Evolutionary conservation across 2,329 filamentous ascomycete species (phyloP), one percentile per base, ranked within the genome.

Genomic region (Penicillium sclerotiorum): DNA sequence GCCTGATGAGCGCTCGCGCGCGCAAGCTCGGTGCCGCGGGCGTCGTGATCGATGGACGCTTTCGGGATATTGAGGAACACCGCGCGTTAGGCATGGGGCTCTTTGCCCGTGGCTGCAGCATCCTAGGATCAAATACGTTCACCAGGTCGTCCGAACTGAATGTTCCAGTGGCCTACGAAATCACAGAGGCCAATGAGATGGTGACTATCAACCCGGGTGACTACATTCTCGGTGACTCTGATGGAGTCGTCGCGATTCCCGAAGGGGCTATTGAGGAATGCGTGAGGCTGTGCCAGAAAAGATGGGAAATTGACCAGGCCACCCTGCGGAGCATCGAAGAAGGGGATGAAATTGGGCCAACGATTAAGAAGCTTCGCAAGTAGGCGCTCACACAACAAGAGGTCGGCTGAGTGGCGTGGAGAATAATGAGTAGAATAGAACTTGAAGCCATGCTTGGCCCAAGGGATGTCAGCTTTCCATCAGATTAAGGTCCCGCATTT

Each of bases 21-120:
- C 61, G 69, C 50, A 55, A 60, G 15, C 52, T 66, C 1, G 70
- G 69, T 5, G 70, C 70, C 3, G 62, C 61, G 4, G 72, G 71
- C 13, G 67, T 71, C 4, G 62, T 74, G 5, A 63, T 74, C 39
- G 71, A 74, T 56, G 71, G 72, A 6, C 62, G 63, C 9, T 69
- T 73, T 52, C 56, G 71, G 12, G 69, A 73, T 50, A 49, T 74
- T 5, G 49, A 64, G 18, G 71, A 73, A 50, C 65, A 68, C 37
- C 56, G 57, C 3, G 59, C 64, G 12, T 42, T 70, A 38, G 59
- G 54, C 2, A 53, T 63, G 27, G 46, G 63, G 44, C 45, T 72
- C 7, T 73, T 73, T 47, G 69, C 69, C 5, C 55, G 63, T 15
- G 64, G 50, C 2, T 57, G 59, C 3, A 67, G 65, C 20, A 67